A percentile compares a stretch with the other conserved stretches of the same genome.
These are phyloP conservation scores for Prunus salicina DNA, from an alignment of 306 rosid species.

Conservation along the genomic window DNA sequence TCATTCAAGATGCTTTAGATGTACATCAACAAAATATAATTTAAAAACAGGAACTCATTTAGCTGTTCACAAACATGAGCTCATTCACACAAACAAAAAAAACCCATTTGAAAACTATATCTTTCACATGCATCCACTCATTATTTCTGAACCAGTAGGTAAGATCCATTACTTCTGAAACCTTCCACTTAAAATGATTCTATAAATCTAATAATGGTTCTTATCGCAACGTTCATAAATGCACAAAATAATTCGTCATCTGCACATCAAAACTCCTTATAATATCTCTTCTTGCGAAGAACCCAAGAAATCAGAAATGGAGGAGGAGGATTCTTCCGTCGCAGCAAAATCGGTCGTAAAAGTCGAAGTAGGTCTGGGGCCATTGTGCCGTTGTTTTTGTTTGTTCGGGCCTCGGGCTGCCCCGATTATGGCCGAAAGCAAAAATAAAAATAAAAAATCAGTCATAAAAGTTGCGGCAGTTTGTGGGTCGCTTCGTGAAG, in stretches of 20 bases:
- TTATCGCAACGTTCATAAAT: background rate
- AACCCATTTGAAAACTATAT: too few species aligned
- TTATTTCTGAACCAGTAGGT: too few species aligned
- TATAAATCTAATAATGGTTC: background rate
- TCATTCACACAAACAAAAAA: too few species aligned
- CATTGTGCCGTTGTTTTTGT: background rate
- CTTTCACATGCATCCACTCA: too few species aligned
- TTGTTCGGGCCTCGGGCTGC: background rate
- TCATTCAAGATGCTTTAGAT: too few species aligned
- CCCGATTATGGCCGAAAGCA: background rate
- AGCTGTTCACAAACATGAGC: too few species aligned
- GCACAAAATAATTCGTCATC: background rate
- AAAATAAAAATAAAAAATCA: background rate
- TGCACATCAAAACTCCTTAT: too few species aligned
- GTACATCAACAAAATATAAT: too few species aligned
- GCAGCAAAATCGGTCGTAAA: slow-evolving; percentile 19
- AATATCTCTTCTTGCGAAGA: background rate
- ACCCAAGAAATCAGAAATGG: slow-evolving; percentile 12
- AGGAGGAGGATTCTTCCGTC: background rate
- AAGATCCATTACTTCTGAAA: too few species aligned
- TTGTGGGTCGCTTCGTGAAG: slow-evolving; percentile 63
- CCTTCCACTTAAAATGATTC: too few species aligned
- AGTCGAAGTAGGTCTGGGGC: background rate
- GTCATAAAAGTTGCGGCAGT: slow-evolving; percentile 51
- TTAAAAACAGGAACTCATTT: too few species aligned